These are phyloP conservation scores for Globisporangium cylindrosporum DNA, from an alignment of 352 stramenopile genomes.

Conservation along the genomic window DNA sequence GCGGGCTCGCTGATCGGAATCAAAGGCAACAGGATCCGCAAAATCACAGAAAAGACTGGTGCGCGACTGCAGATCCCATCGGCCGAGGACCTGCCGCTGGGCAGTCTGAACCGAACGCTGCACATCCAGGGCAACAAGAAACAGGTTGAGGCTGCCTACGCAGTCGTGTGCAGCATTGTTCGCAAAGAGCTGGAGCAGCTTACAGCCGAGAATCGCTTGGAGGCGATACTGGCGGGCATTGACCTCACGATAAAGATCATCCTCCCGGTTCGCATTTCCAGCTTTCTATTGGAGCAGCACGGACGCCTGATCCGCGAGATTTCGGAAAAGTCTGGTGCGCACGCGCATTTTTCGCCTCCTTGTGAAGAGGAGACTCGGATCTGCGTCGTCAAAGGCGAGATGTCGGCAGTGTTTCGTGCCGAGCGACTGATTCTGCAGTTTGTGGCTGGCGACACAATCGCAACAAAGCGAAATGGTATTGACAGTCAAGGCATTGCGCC, in stretches of 20 bases:
- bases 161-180: conserved; percentile 32
- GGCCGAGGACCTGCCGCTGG: conserved; percentile 48
- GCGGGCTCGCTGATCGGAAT: conserved; percentile 53
- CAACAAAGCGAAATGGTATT: conserved; percentile 27
- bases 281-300: conserved; percentile 42
- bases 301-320: conserved; percentile 61
- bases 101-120: conserved; percentile 57
- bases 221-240: neutral
- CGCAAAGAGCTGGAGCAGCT: conserved; percentile 25
- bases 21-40: conserved; percentile 33
- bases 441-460: conserved; percentile 53
- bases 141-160: conserved; percentile 40
- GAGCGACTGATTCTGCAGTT: conserved; percentile 58
- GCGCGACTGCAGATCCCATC: conserved; percentile 56
- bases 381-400: conserved; percentile 55
- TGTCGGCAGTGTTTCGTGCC: conserved; percentile 43
- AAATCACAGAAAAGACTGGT: conserved; percentile 47
- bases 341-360: conserved; percentile 42
- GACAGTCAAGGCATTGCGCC: neutral
- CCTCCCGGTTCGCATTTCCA: conserved; percentile 39
- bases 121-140: conserved; percentile 57
- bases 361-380: conserved; percentile 40
- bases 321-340: conserved; percentile 41
- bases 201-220: conserved; percentile 17
- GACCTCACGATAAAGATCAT: conserved; percentile 53